Percentiles rank a stretch among this genome's conserved stretches.
Conservation (phyloP, 2,329 filamentous ascomycete genomes). For the Colletotrichum lini region DNA sequence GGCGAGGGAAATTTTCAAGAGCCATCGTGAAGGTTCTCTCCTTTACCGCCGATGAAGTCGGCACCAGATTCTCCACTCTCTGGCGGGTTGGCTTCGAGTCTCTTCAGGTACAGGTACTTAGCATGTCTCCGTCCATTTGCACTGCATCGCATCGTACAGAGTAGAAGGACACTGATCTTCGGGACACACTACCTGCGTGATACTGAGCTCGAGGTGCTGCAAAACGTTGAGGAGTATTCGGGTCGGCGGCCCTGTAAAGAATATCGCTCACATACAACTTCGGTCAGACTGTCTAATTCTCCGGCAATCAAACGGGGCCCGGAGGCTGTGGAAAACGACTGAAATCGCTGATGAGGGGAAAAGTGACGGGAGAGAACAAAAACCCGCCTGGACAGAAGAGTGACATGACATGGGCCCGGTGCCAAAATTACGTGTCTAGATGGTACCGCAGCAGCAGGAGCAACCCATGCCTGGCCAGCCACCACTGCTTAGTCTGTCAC, state of each 20-base stretch:
- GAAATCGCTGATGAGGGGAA: slow-evolving; percentile 3
- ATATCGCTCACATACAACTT: slow-evolving; percentile 34
- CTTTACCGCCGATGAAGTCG: slow-evolving; percentile 18
- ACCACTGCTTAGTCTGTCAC: too few relatives aligned
- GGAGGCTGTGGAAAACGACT: slow-evolving; percentile 9
- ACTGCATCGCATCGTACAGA: background rate
- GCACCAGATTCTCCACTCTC: slow-evolving; percentile 34
- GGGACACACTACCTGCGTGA: background rate
- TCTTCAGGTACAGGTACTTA: slow-evolving; percentile 25
- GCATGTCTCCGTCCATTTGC: background rate
- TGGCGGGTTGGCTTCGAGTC: slow-evolving; percentile 16
- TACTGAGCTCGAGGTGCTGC: background rate
- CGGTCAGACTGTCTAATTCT: slow-evolving; percentile 12
- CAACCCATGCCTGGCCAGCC: too few relatives aligned
- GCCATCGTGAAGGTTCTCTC: slow-evolving; percentile 41
- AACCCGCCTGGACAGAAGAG: background rate
- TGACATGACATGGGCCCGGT: slow-evolving; percentile 23
- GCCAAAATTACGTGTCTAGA: slow-evolving; percentile 29
- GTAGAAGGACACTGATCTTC: too few relatives aligned
- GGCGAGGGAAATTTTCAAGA: slow-evolving; percentile 28
- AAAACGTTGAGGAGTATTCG: slow-evolving; percentile 12
- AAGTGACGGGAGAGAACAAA: slow-evolving; percentile 5
- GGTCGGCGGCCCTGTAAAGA: slow-evolving; percentile 33
- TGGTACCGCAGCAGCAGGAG: slow-evolving; percentile 8
- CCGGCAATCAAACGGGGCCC: slow-evolving; percentile 13